These are phyloP conservation scores for Thraustochytrium striatum DNA, from an alignment of 352 stramenopile genomes.

Conservation along the genomic window DNA sequence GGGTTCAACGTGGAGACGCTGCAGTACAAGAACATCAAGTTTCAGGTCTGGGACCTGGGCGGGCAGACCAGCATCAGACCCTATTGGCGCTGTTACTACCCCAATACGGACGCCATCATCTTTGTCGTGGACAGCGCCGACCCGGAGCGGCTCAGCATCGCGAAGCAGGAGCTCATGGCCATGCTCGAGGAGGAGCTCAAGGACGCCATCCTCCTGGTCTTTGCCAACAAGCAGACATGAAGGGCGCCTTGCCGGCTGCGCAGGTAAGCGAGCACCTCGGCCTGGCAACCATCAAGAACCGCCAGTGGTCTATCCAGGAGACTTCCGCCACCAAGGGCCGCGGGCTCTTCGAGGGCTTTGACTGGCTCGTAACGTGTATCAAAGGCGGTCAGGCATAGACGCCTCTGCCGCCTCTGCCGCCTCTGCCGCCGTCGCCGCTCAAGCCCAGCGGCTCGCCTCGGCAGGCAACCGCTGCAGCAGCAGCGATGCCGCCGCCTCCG, in stretches of 20 bases:
- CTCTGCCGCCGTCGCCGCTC: too few species aligned
- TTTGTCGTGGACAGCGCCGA: conserved; percentile 87
- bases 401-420: too few species aligned
- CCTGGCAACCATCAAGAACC: conserved; percentile 94
- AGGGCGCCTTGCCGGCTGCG: conserved; percentile 45
- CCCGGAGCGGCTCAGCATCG: conserved; percentile 90
- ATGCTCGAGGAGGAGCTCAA: conserved; percentile 89
- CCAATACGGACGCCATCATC: conserved; percentile 87
- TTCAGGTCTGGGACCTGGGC: conserved; percentile 97
- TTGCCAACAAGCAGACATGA: conserved; percentile 96
- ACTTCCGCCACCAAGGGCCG: conserved; percentile 94
- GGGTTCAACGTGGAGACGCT: conserved; percentile 89
- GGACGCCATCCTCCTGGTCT: conserved; percentile 96
- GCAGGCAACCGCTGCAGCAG: too few species aligned
- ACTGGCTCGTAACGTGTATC: conserved; percentile 75
- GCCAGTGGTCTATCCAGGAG: conserved; percentile 99
- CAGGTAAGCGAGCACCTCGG: conserved; percentile 96
- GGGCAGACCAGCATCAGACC: conserved; percentile 99
- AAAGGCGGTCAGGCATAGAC: conserved; percentile 41
- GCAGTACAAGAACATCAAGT: conserved; percentile 82
- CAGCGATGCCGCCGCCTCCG: too few species aligned
- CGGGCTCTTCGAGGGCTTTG: conserved; percentile 98
- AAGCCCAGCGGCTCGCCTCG: too few species aligned
- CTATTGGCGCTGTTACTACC: conserved; percentile 85
- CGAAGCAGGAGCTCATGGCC: conserved; percentile 79